phyloP scores from a whole-genome alignment of 306 rosid genomes.

The Acacia crassicarpa region DNA sequence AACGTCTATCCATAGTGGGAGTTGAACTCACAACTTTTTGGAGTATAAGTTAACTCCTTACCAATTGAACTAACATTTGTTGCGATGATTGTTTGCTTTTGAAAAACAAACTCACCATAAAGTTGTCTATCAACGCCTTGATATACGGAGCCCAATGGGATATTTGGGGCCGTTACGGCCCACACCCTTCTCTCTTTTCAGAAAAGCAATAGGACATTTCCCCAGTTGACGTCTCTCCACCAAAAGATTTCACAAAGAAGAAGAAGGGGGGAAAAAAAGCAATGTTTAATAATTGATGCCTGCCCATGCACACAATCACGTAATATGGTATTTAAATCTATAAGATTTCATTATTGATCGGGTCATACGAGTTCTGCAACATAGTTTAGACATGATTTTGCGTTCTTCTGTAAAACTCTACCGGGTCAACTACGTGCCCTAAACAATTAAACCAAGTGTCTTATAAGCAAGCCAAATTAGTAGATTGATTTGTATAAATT shows the following conservation, averaged over 20 bases:
- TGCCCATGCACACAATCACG: background rate
- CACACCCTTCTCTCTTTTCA: background rate
- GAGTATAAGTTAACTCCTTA: too few species aligned
- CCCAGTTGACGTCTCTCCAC: background rate
- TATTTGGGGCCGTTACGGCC: conserved; percentile 10
- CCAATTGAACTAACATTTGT: too few species aligned
- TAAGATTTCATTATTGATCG: background rate
- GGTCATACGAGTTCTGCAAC: background rate
- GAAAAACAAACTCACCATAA: background rate
- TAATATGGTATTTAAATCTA: background rate
- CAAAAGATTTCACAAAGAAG: background rate
- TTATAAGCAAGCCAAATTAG: background rate
- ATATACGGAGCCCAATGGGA: conserved; percentile 16
- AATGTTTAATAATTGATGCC: background rate
- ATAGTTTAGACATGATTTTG: background rate
- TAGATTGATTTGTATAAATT: background rate
- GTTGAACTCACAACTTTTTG: too few species aligned
- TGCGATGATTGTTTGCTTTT: background rate
- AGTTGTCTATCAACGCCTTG: conserved; percentile 26
- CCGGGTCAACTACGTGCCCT: conserved; percentile 2
- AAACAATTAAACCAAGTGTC: background rate
- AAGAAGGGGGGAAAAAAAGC: background rate
- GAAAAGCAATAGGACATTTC: background rate
- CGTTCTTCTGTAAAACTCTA: background rate
- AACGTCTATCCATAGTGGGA: too few species aligned